A percentile compares a stretch with the other conserved stretches of the same genome.
phyloP scores from a whole-genome alignment of 352 stramenopile genomes.

The Pilasporangium apinafurcum region DNA sequence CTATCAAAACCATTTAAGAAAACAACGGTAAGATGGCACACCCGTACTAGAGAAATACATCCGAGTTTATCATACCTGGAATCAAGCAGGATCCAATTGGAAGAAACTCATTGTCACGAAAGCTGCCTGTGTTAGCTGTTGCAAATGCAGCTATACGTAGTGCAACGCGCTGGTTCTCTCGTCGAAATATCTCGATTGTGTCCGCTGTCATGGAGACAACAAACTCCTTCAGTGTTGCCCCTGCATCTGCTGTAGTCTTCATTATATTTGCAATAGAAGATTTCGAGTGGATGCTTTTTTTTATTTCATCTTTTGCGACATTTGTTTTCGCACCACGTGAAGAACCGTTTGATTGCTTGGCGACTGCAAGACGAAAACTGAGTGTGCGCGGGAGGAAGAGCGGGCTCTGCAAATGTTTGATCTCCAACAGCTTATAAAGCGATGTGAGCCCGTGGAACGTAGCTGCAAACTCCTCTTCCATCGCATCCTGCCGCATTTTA shows the following conservation, averaged over 20 bases:
- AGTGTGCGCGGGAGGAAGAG: conserved; percentile 75
- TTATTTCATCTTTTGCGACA: conserved; percentile 9
- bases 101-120: conserved; percentile 56
- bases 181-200: conserved; percentile 54
- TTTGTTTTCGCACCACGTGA: background rate
- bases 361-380: conserved; percentile 52
- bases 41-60: background rate
- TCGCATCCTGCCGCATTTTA: conserved; percentile 60
- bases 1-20: conserved; percentile 5
- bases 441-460: conserved; percentile 70
- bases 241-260: conserved; percentile 5
- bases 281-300: background rate
- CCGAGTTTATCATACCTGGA: conserved; percentile 16
- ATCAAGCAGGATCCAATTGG: conserved; percentile 54
- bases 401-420: conserved; percentile 60
- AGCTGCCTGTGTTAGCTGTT: conserved; percentile 28
- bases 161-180: conserved; percentile 41
- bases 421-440: conserved; percentile 80
- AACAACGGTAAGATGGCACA: background rate
- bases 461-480: conserved; percentile 77
- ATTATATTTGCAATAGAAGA: too few species aligned
- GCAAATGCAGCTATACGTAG: conserved; percentile 53
- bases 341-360: conserved; percentile 2
- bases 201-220: conserved; percentile 68
- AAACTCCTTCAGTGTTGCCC: conserved; percentile 38